Base-by-base conservation (phyloP, 306 rosid species). In the Styphnolobium japonicum region DNA sequence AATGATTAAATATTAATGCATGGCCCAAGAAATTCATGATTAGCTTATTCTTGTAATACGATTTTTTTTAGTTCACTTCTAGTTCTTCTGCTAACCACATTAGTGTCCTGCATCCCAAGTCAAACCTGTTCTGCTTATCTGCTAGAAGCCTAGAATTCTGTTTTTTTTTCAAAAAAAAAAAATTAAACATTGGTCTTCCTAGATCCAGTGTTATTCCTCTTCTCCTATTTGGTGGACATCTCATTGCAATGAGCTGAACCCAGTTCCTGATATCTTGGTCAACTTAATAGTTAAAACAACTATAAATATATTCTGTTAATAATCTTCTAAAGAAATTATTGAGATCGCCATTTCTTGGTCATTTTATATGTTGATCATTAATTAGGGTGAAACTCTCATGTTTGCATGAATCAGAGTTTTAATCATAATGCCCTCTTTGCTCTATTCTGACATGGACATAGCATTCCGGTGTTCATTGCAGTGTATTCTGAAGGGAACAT, bases 11-110 rank as follows among this genome's bases (percentile, higher is more conserved):
- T 37, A 62, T 62, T 48, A 22, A 23, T 14, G 49, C 46, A 33
- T 48, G 7, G 11, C 19, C 42, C 11, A 25, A 5, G 31, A 62
- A 56, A 29, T 75, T 75, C 58, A 4, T 25, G 36, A 23, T 10
- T 60, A 3, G 3, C 43, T 36, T 23, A 15, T 10, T 29, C 27
- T 22, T 33, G 37, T 23, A 7, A 10, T 10, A 29, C 18, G n/a
- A 48, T 15, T 40, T 22, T 43, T 7, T 74, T 22, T 7, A 23
- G 43, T 58, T 74, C 64, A 49, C 70, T 43, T 58, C 52, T 34
- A 52, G 51, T 73, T 73, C 76, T 69, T 78, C 69, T 49, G n/a
- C 42, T 56, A 22, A 37, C 46, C 27, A 42, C 25, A 34, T 33
- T 21, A 7, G 7, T 34, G 10, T 48, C 53, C 71, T 22, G 4